A percentile compares a stretch with the other conserved stretches of the same genome.
Evolutionary conservation across 2,329 filamentous ascomycete genomes (phyloP).

Genomic region (Aplosporella prunicola): DNA sequence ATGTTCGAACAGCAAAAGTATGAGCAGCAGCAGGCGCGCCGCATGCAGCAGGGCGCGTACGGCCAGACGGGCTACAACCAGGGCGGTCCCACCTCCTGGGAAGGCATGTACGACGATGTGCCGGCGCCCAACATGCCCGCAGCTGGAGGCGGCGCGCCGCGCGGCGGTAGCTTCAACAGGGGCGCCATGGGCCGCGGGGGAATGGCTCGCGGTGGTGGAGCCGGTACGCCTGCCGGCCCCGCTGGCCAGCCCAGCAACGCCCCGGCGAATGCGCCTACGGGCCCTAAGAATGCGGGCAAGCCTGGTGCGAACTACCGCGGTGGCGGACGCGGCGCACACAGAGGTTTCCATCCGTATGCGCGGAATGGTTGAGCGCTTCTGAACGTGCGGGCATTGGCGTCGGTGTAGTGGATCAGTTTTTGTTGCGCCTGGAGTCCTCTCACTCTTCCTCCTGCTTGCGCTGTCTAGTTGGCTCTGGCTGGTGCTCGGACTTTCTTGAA

Average conservation of each 20-base stretch:
- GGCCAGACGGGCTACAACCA: constrained; percentile 33
- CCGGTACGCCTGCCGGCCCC: constrained; percentile 29
- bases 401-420: too few relatives aligned
- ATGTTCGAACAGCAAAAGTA: constrained; percentile 72
- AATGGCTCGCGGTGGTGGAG: constrained; percentile 32
- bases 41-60: constrained; percentile 30
- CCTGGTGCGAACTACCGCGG: constrained; percentile 91
- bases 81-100: constrained; percentile 76
- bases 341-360: constrained; percentile 71
- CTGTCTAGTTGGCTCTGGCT: too few relatives aligned
- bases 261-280: constrained; percentile 80
- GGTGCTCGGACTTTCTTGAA: too few relatives aligned
- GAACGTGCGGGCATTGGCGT: too few relatives aligned
- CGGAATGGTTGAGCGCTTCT: constrained; percentile 4
- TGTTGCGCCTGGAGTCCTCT: too few relatives aligned
- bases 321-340: constrained; percentile 63
- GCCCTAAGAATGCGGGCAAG: constrained; percentile 88
- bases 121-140: constrained; percentile 63
- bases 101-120: constrained; percentile 96
- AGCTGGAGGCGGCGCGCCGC: constrained; percentile 36
- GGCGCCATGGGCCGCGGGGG: constrained; percentile 32
- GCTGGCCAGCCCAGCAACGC: constrained; percentile 30
- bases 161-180: constrained; percentile 27
- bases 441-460: too few relatives aligned
- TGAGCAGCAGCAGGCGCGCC: constrained; percentile 56